A percentile compares a stretch with the other conserved stretches of the same genome.
phyloP scores from a whole-genome alignment of 2,329 filamentous ascomycete species.

The Botrytis paeoniae region DNA sequence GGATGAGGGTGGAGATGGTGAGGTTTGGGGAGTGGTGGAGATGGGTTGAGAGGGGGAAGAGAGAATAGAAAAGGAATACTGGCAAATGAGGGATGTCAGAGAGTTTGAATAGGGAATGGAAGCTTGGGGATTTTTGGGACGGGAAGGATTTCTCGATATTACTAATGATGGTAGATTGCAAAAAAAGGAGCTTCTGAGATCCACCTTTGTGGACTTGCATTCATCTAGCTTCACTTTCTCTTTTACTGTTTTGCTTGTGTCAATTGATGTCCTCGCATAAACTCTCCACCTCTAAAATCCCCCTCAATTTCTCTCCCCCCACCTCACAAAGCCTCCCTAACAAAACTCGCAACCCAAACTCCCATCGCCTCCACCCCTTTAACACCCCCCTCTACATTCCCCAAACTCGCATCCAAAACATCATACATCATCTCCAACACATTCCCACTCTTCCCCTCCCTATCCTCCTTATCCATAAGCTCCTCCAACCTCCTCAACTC shows the following conservation, averaged over 20 bases:
- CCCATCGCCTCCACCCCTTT: slow-evolving; percentile 43
- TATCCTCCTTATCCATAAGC: slow-evolving; percentile 31
- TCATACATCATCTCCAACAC: slow-evolving; percentile 34
- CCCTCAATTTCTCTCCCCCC: neutral
- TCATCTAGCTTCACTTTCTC: neutral
- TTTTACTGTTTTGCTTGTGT: neutral
- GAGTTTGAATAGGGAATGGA: neutral
- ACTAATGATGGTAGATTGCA: neutral
- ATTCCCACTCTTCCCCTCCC: slow-evolving; percentile 25
- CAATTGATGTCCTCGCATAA: neutral
- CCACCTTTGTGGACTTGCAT: neutral
- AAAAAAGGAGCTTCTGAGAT: fast-evolving
- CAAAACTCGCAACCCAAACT: slow-evolving; percentile 40
- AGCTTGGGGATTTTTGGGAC: fast-evolving
- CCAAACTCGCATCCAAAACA: slow-evolving; percentile 22
- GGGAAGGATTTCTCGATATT: neutral
- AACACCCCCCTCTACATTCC: slow-evolving; percentile 29
- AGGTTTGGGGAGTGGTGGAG: neutral
- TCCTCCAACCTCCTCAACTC: slow-evolving; percentile 40
- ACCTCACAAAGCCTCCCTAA: neutral
- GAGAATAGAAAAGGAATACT: neutral
- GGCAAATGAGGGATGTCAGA: neutral
- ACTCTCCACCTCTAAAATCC: neutral
- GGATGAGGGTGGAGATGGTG: neutral
- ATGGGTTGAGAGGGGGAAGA: neutral